Evolutionary conservation across 2,329 filamentous ascomycete species (phyloP), one percentile per base, ranked within the genome.

Genomic region (Scleromitrula shiraiana): DNA sequence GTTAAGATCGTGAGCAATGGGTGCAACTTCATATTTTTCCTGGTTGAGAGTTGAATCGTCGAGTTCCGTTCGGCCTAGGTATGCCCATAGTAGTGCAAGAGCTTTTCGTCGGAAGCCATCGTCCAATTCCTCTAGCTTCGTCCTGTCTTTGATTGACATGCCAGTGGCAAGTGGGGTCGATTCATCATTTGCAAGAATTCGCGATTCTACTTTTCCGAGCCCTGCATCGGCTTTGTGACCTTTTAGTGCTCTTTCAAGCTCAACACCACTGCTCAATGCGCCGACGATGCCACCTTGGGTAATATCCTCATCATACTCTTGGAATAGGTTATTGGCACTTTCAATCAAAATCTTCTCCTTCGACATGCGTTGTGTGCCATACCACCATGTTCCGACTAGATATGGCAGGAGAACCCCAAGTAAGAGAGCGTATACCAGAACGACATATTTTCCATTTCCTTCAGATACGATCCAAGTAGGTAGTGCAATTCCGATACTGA

Each of bases 321-420:
- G 84, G 77, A 98, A 97, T 50, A 98, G 78, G 56, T 88, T 90
- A 67, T 94, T 94, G 58, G 94, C 90, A 67, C 87, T 96, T 64
- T 93, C 88, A 64, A 96, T 84, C 47, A 95, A 75, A 22, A 97
- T 85, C 58, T 88, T 88, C 68, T 98, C 94, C 70, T 91, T 94
- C 30, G 93, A 97, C 68, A 87, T 80, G 60, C 83, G 80, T 67
- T 95, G 91, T 27, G 88, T 94, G 52, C 94, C 93, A 65, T 98
- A 98, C 93, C 93, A 98, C 93, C 93, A 98, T 50, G 85, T 89
- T 40, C 93, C 93, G 48, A 98, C 91, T 40, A 93, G 74, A 66
- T 94, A 98, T 2, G 93, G 93, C 44, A 98, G 74, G 51, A 96
- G 72, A 53, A 97, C 87, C 47, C 91, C 93, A 43, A 98, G 81